Evolutionary conservation across 192 early-diverging fungal genomes (phyloP), one percentile per base, ranked within the genome.

Genomic region (Podila epigama): DNA sequence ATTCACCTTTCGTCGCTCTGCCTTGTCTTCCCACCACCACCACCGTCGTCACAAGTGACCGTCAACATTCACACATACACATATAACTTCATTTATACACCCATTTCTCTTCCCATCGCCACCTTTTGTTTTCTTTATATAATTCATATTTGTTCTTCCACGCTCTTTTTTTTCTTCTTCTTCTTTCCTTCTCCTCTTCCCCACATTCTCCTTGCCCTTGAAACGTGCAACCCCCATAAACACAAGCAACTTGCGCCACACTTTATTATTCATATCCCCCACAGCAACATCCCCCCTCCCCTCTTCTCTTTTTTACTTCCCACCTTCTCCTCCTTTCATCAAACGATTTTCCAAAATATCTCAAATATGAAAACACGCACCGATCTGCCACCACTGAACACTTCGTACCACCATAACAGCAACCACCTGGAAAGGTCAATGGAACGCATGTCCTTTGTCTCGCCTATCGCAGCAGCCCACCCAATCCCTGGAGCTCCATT

Each of bases 361-460:
- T 52, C 39, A 18, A 34, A 29, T 20, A 75, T 75, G 72, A 75
- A 75, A 33, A 52, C 48, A 12, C 64, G 37, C 54, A 29, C 72
- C 5, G 58, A 33, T 2, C 60, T 77, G 13, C 66, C 72, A 3
- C 66, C 66, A 13, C 37, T 68, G n/a, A 77, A 77, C 42, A 68
- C 60, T n/a, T 48, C 44, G 9, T 31, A 34, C 56, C 72, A 63
- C 18, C 58, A 67, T 7, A 54, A 60, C 10, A 68, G n/a, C n/a
- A n/a, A n/a, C n/a, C n/a, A n/a, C n/a, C n/a, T 77, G 65, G 72
- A 77, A 48, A 54, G 61, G 37, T 68, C 72, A 10, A 62, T 68
- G 64, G 72, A 68, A 29, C 58, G 65, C 31, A 51, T 66, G 65
- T 57, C 64, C 18, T 75, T 68, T 40, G 25, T 33, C 15, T 68